Conservation (phyloP, 768 basidiomycete species). For the Chlorophyllum brunneum region DNA sequence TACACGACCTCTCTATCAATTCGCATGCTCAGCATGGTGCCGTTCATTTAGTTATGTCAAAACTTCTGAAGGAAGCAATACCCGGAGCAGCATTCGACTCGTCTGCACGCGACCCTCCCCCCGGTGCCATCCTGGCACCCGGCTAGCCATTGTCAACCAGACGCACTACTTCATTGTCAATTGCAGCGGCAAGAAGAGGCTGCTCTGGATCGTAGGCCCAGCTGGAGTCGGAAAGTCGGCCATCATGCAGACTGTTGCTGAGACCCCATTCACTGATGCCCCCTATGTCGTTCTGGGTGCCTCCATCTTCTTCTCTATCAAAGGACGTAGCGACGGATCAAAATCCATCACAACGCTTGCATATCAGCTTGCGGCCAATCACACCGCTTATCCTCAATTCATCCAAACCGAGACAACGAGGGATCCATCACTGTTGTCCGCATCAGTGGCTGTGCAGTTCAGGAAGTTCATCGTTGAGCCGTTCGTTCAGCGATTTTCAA, state of each 20-base stretch:
- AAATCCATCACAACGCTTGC: conserved; percentile 15
- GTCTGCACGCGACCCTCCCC: too few relatives aligned
- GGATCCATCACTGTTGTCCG: conserved; percentile 10
- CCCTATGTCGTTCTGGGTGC: neutral
- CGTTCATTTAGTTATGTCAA: too few relatives aligned
- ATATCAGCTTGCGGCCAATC: conserved; percentile 16
- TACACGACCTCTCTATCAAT: too few relatives aligned
- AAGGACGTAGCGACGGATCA: neutral
- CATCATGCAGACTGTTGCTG: conserved; percentile 1
- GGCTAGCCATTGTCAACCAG: too few relatives aligned
- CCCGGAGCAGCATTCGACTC: too few relatives aligned
- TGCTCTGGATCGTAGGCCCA: neutral
- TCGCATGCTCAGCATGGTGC: too few relatives aligned
- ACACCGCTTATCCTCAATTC: neutral
- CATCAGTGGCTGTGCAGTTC: conserved; percentile 12
- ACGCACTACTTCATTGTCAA: neutral
- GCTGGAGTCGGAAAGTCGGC: conserved; percentile 11
- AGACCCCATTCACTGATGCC: neutral
- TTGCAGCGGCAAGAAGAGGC: neutral
- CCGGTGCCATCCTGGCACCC: too few relatives aligned
- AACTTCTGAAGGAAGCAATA: too few relatives aligned
- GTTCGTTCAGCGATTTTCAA: too few relatives aligned
- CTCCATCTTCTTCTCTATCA: neutral
- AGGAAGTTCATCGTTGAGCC: conserved; percentile 13
- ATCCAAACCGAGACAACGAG: conserved; percentile 4